These are phyloP conservation scores for Spiromastix sp. DNA, from an alignment of 2,329 filamentous ascomycete species.

Conservation along the genomic window DNA sequence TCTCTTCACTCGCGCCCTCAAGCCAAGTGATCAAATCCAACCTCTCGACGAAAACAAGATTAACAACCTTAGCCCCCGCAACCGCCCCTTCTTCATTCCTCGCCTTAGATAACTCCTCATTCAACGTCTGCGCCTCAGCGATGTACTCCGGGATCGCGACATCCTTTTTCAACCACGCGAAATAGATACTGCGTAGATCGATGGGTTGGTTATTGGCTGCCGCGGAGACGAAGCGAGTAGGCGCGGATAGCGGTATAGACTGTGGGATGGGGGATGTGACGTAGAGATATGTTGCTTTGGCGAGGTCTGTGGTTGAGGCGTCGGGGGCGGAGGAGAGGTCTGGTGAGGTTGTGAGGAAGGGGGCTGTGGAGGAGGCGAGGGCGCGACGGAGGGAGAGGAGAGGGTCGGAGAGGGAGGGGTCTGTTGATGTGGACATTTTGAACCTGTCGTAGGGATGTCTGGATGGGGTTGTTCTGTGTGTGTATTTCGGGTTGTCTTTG, in stretches of 20 bases:
- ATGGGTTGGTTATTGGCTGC: slow-evolving; percentile 53
- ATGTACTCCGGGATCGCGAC: slow-evolving; percentile 86
- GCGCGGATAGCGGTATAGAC: slow-evolving; percentile 56
- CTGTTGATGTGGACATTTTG: slow-evolving; percentile 28
- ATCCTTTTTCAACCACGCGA: slow-evolving; percentile 91
- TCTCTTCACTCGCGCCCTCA: slow-evolving; percentile 78
- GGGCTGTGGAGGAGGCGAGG: slow-evolving; percentile 58
- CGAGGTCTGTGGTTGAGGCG: slow-evolving; percentile 52
- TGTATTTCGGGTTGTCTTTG: no score
- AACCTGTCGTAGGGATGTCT: background rate
- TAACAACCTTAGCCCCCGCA: slow-evolving; percentile 58
- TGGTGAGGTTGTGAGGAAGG: slow-evolving; percentile 62
- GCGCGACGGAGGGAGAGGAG: slow-evolving; percentile 75
- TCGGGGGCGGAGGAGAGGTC: slow-evolving; percentile 51
- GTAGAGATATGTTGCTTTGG: slow-evolving; percentile 66
- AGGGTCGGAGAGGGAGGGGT: slow-evolving; percentile 52
- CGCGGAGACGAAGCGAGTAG: slow-evolving; percentile 80
- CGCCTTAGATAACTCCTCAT: slow-evolving; percentile 58
- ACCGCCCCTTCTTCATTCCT: slow-evolving; percentile 19
- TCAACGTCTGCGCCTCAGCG: slow-evolving; percentile 66
- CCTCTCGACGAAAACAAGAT: slow-evolving; percentile 82
- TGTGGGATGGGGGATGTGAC: slow-evolving; percentile 55
- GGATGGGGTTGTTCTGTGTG: no score
- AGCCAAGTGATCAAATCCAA: slow-evolving; percentile 90
- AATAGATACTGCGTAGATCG: slow-evolving; percentile 89